Percentiles rank a stretch among this genome's conserved stretches.
Conservation (phyloP, 176 grass and related monocot species). For the Oryza glumipatula region DNA sequence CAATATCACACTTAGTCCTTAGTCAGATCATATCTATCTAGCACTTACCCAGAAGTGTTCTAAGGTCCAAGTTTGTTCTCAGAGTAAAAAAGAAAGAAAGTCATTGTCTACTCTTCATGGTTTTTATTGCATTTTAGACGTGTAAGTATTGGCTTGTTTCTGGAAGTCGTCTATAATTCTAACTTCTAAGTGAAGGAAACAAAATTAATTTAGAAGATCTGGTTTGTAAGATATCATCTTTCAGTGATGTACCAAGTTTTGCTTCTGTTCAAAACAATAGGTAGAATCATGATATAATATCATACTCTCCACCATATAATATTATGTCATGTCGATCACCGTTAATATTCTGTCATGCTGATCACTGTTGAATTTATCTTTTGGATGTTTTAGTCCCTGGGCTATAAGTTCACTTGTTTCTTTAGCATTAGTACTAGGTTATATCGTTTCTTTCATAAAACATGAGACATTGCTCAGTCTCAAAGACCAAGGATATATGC, state of each 20-base stretch:
- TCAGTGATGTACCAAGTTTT: constrained; percentile 23
- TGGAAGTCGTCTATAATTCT: constrained; percentile 40
- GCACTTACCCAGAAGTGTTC: constrained; percentile 5
- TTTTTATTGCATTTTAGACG: constrained; percentile 42
- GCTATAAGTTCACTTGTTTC: background rate
- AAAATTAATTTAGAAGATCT: constrained; percentile 9
- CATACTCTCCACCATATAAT: background rate
- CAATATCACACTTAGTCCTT: background rate
- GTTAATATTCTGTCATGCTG: background rate
- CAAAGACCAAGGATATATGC: background rate
- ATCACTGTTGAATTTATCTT: background rate
- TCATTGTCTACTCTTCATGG: constrained; percentile 29
- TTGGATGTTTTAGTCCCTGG: constrained; percentile 3
- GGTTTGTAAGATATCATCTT: constrained; percentile 23
- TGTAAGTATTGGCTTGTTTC: constrained; percentile 49
- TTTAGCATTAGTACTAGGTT: background rate
- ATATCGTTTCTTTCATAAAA: background rate
- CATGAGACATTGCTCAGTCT: background rate
- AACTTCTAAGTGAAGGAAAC: constrained; percentile 52
- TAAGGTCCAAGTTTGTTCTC: constrained; percentile 11
- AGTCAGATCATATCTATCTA: background rate
- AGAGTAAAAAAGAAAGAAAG: constrained; percentile 17
- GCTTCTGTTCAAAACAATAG: constrained; percentile 21
- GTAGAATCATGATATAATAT: constrained; percentile 5
- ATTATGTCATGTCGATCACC: background rate